A percentile compares a stretch with the other conserved stretches of the same genome.
phyloP scores from a whole-genome alignment of 176 grass and related monocot genomes.

The Miscanthus lutarioriparius region DNA sequence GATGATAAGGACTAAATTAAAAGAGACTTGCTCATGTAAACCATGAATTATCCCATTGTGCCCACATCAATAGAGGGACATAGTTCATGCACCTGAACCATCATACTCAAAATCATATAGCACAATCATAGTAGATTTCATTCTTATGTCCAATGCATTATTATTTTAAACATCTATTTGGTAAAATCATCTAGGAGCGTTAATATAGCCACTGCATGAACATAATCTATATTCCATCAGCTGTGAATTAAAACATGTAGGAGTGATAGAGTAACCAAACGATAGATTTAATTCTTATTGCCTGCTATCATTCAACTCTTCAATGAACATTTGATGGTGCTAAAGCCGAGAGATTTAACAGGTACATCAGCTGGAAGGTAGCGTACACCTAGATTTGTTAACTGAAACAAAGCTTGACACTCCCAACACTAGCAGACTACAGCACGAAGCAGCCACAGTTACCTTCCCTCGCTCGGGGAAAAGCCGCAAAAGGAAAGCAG shows the following conservation, averaged over 20 bases:
- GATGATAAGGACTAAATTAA: not conserved
- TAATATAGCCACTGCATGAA: not conserved
- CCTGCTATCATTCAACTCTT: conserved; percentile 29
- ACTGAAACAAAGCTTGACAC: conserved; percentile 29
- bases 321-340: conserved; percentile 14
- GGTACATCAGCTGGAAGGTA: not conserved
- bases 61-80: not conserved
- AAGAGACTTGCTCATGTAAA: not conserved
- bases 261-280: not conserved
- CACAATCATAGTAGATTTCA: not conserved
- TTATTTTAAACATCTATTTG: not conserved
- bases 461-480: not conserved
- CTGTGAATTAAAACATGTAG: not conserved
- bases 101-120: not conserved
- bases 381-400: conserved; percentile 9
- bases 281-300: not conserved
- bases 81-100: not conserved
- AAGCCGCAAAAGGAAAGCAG: not conserved
- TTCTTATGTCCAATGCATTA: not conserved
- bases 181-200: not conserved
- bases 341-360: conserved; percentile 10
- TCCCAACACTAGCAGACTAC: not conserved
- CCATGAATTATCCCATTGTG: not conserved
- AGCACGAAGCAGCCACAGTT: not conserved
- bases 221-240: not conserved